Evolutionary conservation across 805 yeast genomes (phyloP), one percentile per base, ranked within the genome.

Genomic region (Yamadazyma laniorum): DNA sequence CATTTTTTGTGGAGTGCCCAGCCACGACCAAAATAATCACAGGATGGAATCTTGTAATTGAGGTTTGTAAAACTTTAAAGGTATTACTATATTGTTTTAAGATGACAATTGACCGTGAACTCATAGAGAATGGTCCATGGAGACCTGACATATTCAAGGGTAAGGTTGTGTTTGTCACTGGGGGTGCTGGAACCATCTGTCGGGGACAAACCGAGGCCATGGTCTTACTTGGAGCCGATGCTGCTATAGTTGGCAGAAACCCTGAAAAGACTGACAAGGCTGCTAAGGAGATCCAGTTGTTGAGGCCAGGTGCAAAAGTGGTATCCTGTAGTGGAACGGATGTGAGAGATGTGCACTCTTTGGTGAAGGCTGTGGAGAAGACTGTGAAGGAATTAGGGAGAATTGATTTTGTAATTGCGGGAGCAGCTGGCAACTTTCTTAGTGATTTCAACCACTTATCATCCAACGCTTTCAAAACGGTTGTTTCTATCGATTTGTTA

Each of bases 141-240:
- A 80, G 79, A 45, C 75, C 79, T 0, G 82, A 75, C 44, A 52
- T 87, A 28, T 89, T 89, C 65, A 70, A 78, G 40, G 93, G 85
- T 13, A 89, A 89, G 58, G 96, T 87, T 1, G 95, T 80, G 6
- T 85, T 90, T 50, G 86, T 89, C 34, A 90, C 97, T 1, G 98
- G 98, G 3, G 97, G 97, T 8, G 93, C 97, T 1, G 96, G 97
- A 3, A 80, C 95, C 9, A 90, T 90, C 36, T 90, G 98, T 58
- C 70, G 91, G 29, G 89, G 82, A 2, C 97, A 90, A 58, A 77
- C 85, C 0, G 95, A 85, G 55, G 95, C 95, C 0, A 43, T 91
- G 63, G 82, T 88, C 2, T 60, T 77, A n/a, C 63, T 90, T 7
- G 98, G 98, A 5, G 93, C 95, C 36, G 71, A 85, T 51, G 95